Evolutionary conservation across 2,329 filamentous ascomycete species (phyloP).

Genomic region (Beauveria australis): DNA sequence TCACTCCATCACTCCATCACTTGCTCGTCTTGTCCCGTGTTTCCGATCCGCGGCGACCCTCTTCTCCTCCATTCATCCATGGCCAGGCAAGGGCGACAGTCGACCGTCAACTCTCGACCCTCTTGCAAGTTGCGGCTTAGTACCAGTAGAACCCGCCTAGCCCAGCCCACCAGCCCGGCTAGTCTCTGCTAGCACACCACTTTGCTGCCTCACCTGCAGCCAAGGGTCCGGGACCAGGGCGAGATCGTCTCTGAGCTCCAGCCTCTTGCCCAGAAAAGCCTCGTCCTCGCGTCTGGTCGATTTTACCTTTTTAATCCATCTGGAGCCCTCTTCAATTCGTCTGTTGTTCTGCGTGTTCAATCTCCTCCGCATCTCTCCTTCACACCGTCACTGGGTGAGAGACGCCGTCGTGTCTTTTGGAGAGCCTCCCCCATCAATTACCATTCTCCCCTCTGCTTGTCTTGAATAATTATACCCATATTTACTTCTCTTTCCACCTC

Average conservation of each 20-base stretch:
- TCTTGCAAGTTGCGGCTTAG: background rate
- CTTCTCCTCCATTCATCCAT: background rate
- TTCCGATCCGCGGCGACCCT: constrained; percentile 1
- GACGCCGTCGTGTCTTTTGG: background rate
- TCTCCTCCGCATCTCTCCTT: background rate
- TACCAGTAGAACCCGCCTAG: background rate
- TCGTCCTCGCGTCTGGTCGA: background rate
- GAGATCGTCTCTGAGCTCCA: background rate
- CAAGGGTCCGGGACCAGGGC: background rate
- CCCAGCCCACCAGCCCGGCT: background rate
- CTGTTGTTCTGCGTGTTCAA: background rate
- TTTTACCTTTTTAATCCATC: background rate
- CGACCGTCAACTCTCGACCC: background rate
- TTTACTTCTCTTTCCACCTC: background rate
- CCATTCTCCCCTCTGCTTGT: background rate
- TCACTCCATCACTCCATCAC: background rate
- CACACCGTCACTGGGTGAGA: background rate
- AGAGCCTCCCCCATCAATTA: background rate
- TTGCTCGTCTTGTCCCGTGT: background rate
- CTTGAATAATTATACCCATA: background rate
- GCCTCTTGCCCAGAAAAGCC: background rate
- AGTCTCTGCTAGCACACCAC: background rate
- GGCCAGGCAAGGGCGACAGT: background rate
- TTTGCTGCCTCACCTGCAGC: background rate
- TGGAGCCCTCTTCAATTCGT: background rate